A percentile compares a stretch with the other conserved stretches of the same genome.
phyloP scores from a whole-genome alignment of 257 asterid species.

The Fraxinus anomala region DNA sequence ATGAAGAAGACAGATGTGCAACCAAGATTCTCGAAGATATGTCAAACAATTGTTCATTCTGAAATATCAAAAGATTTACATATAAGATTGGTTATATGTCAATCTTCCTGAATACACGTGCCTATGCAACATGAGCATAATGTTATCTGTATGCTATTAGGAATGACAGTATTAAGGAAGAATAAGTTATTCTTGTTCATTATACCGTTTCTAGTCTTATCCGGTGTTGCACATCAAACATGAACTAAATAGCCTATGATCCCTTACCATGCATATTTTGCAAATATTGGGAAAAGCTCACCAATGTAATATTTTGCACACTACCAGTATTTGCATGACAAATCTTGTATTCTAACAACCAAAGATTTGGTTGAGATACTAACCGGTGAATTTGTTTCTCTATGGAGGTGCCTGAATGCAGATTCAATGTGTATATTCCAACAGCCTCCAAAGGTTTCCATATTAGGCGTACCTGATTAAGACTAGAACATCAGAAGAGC shows the following conservation, averaged over 20 bases:
- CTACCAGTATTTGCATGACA: background rate
- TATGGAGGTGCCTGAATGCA: constrained; percentile 82
- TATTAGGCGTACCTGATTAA: constrained; percentile 57
- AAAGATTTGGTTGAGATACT: constrained; percentile 24
- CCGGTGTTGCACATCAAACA: background rate
- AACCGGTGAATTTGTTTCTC: constrained; percentile 83
- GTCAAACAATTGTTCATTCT: background rate
- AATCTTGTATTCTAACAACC: background rate
- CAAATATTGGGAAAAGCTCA: background rate
- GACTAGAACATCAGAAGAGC: constrained; percentile 21
- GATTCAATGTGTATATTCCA: constrained; percentile 69
- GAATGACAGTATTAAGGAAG: background rate
- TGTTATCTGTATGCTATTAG: background rate
- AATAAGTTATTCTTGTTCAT: background rate
- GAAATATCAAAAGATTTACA: background rate
- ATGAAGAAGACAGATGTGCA: background rate
- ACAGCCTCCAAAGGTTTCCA: constrained; percentile 64
- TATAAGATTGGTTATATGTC: background rate
- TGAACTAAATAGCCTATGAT: background rate
- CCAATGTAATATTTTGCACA: background rate
- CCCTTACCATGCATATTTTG: background rate
- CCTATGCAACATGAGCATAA: background rate
- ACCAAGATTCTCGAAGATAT: background rate
- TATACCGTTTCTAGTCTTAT: background rate
- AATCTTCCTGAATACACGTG: background rate